Evolutionary conservation across 768 basidiomycete genomes (phyloP).

Genomic region (Leccinum arenicola): DNA sequence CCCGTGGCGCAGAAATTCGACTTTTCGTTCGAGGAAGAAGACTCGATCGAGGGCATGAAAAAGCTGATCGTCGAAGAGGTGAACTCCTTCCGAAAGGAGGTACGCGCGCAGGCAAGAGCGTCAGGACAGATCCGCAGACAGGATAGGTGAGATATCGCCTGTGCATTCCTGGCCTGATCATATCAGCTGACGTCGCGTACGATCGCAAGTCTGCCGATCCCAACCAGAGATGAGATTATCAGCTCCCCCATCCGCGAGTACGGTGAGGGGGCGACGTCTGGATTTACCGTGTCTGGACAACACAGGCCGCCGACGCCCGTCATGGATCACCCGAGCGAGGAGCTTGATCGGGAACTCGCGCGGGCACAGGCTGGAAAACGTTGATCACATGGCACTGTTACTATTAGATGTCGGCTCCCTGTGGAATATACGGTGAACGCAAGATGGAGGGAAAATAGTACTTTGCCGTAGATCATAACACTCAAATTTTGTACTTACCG

Average conservation of each 20-base stretch:
- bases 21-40: slow-evolving; percentile 95
- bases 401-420: background rate
- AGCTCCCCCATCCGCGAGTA: slow-evolving; percentile 70
- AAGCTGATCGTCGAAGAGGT: slow-evolving; percentile 93
- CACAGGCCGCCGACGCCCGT: slow-evolving; percentile 61
- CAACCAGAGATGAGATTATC: slow-evolving; percentile 76
- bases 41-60: slow-evolving; percentile 97
- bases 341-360: slow-evolving; percentile 84
- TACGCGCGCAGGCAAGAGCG: slow-evolving; percentile 77
- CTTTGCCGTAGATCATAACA: background rate
- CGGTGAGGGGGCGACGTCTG: slow-evolving; percentile 63
- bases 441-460: background rate
- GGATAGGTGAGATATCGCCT: slow-evolving; percentile 53
- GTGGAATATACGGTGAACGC: background rate
- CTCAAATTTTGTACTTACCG: background rate
- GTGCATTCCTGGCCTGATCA: background rate
- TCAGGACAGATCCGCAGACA: slow-evolving; percentile 72
- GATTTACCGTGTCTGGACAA: slow-evolving; percentile 49
- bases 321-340: slow-evolving; percentile 83
- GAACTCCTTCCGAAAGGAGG: slow-evolving; percentile 82
- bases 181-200: background rate
- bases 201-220: slow-evolving; percentile 65
- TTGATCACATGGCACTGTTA: slow-evolving; percentile 4
- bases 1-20: slow-evolving; percentile 65
- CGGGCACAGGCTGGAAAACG: slow-evolving; percentile 53